phyloP scores from a whole-genome alignment of 2,329 filamentous ascomycete genomes.

The Pseudogymnoascus sp. region DNA sequence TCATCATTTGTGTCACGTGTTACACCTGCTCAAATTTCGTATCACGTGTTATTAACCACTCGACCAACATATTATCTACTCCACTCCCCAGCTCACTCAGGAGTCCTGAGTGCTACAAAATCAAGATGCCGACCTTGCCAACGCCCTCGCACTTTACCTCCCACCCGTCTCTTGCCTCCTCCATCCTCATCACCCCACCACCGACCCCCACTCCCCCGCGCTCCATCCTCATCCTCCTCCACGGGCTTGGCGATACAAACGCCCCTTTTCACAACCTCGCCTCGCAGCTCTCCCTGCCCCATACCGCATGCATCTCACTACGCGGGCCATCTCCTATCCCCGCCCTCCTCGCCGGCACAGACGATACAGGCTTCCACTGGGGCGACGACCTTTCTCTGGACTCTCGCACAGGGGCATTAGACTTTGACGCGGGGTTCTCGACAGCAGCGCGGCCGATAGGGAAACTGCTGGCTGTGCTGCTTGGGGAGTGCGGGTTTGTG shows the following conservation, averaged over 20 bases:
- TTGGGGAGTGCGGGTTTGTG: constrained; percentile 41
- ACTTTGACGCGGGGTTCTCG: constrained; percentile 46
- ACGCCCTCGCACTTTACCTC: constrained; percentile 38
- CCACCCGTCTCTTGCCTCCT: constrained; percentile 28
- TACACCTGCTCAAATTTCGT: not conserved
- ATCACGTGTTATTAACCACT: not conserved
- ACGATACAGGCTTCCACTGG: constrained; percentile 43
- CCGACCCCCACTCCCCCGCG: constrained; percentile 34
- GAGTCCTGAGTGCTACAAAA: not conserved
- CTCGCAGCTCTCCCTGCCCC: constrained; percentile 51
- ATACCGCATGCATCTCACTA: constrained; percentile 55
- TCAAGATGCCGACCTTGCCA: constrained; percentile 24
- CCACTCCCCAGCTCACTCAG: not conserved
- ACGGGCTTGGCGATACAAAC: constrained; percentile 59
- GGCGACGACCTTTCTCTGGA: constrained; percentile 52
- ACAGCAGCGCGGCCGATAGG: constrained; percentile 33
- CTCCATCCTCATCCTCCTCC: constrained; percentile 59
- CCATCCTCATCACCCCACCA: constrained; percentile 22
- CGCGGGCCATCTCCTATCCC: constrained; percentile 53
- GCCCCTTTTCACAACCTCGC: constrained; percentile 50
- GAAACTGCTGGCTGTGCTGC: constrained; percentile 37
- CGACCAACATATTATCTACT: not conserved
- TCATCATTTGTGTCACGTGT: not conserved
- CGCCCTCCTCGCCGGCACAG: constrained; percentile 33
- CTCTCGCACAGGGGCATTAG: constrained; percentile 41